A percentile compares a stretch with the other conserved stretches of the same genome.
These are phyloP conservation scores for Omphalotus olearius DNA, from an alignment of 1,284 basidiomycete species.

Conservation along the genomic window DNA sequence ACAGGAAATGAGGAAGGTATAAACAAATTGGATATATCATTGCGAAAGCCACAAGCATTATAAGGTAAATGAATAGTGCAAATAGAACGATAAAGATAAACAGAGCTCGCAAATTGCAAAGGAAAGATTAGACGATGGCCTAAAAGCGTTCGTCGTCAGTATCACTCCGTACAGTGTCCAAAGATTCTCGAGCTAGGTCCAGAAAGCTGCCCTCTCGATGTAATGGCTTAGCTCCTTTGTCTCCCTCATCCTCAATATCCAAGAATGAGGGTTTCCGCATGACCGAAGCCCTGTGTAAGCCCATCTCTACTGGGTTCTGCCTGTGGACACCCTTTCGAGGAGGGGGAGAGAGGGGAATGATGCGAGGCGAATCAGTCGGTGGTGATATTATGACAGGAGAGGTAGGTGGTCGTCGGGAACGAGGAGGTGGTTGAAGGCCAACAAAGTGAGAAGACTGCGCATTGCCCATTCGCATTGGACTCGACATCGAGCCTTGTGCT, in stretches of 20 bases:
- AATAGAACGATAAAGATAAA: slow-evolving; percentile 17
- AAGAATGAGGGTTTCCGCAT: slow-evolving; percentile 69
- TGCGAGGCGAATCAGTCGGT: not conserved
- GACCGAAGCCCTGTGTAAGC: slow-evolving; percentile 32
- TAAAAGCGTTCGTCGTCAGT: slow-evolving; percentile 23
- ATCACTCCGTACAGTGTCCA: slow-evolving; percentile 51
- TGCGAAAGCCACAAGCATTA: too few species aligned
- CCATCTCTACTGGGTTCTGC: not conserved
- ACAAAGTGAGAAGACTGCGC: slow-evolving; percentile 24
- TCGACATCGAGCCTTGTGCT: slow-evolving; percentile 18
- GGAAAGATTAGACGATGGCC: not conserved
- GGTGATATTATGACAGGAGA: slow-evolving; percentile 3
- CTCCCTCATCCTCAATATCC: slow-evolving; percentile 42
- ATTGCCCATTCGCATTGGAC: not conserved
- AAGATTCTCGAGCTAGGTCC: slow-evolving; percentile 59
- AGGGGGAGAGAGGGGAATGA: slow-evolving; percentile 16
- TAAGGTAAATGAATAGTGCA: slow-evolving; percentile 11
- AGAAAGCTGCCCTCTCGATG: slow-evolving; percentile 48
- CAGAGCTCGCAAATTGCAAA: slow-evolving; percentile 7
- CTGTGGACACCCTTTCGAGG: slow-evolving; percentile 9
- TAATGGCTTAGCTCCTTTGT: slow-evolving; percentile 5
- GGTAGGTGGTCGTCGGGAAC: slow-evolving; percentile 28
- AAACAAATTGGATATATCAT: not conserved
- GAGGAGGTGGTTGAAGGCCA: slow-evolving; percentile 43
- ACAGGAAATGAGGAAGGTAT: not conserved